Percentiles rank a stretch among this genome's conserved stretches.
phyloP scores from a whole-genome alignment of 768 basidiomycete species.

The Dioszegia hungarica region DNA sequence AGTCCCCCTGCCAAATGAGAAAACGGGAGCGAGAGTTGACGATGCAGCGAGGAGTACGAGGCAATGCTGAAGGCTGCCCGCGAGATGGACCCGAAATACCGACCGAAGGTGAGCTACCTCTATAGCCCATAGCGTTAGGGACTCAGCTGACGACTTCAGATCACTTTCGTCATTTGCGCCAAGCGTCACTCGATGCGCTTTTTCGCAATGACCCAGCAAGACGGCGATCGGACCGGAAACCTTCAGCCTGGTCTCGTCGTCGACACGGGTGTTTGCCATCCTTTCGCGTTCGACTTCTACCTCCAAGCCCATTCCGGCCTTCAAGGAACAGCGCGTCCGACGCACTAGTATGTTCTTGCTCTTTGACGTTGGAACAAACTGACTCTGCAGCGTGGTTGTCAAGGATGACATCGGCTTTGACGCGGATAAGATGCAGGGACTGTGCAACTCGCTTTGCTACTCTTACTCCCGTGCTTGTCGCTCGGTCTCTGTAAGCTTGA shows the following conservation, averaged over 20 bases:
- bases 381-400: conserved; percentile 10
- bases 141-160: conserved; percentile 8
- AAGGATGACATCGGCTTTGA: conserved; percentile 27
- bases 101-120: conserved; percentile 18
- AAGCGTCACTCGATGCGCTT: conserved; percentile 48
- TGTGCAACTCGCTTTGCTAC: conserved; percentile 31
- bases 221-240: conserved; percentile 36
- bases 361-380: neutral
- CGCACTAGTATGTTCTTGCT: conserved; percentile 27
- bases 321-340: conserved; percentile 41
- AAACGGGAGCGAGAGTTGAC: too few relatives aligned
- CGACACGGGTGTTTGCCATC: conserved; percentile 39
- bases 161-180: conserved; percentile 44
- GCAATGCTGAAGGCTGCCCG: conserved; percentile 34
- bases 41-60: conserved; percentile 27
- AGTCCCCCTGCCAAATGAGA: conserved; percentile 13
- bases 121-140: neutral
- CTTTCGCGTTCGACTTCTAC: conserved; percentile 47
- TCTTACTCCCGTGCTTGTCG: conserved; percentile 33
- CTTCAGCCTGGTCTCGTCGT: conserved; percentile 39
- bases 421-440: conserved; percentile 29
- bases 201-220: conserved; percentile 33
- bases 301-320: conserved; percentile 42
- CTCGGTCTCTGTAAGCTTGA: conserved; percentile 26
- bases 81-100: conserved; percentile 27